phyloP scores from a whole-genome alignment of 768 basidiomycete genomes.

The Xerocomellus chrysenteron region DNA sequence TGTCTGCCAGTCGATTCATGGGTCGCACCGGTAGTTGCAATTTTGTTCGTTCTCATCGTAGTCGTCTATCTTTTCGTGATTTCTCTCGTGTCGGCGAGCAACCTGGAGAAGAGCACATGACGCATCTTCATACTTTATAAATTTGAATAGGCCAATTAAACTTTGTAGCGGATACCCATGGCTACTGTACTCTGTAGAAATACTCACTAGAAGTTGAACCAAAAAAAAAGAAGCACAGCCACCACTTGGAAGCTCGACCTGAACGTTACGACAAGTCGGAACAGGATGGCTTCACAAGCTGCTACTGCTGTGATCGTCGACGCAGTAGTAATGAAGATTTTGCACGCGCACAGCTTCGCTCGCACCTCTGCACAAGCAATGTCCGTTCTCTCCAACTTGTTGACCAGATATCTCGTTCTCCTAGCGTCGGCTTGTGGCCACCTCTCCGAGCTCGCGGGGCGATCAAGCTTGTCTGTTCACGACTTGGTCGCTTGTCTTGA shows the following conservation, averaged over 20 bases:
- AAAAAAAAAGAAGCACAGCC: no score
- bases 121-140: no score
- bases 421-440: conserved; percentile 66
- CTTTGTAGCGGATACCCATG: no score
- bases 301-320: conserved; percentile 63
- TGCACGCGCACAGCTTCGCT: conserved; percentile 77
- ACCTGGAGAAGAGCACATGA: no score
- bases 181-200: no score
- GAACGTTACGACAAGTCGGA: neutral
- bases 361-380: conserved; percentile 74
- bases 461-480: conserved; percentile 51
- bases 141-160: no score
- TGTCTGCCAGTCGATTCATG: no score
- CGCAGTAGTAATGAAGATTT: conserved; percentile 62
- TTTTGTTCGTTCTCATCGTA: no score
- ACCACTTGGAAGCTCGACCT: neutral
- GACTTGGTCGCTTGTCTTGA: conserved; percentile 68
- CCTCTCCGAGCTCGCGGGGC: conserved; percentile 75
- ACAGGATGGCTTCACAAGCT: conserved; percentile 35
- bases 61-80: no score
- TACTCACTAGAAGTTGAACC: no score
- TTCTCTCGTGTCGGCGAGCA: no score
- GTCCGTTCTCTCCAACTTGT: conserved; percentile 68
- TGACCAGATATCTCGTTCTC: conserved; percentile 70
- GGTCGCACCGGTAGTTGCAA: no score